These are phyloP conservation scores for Kodamaea hsintzibuensis DNA, from an alignment of 805 yeast species.

Conservation along the genomic window DNA sequence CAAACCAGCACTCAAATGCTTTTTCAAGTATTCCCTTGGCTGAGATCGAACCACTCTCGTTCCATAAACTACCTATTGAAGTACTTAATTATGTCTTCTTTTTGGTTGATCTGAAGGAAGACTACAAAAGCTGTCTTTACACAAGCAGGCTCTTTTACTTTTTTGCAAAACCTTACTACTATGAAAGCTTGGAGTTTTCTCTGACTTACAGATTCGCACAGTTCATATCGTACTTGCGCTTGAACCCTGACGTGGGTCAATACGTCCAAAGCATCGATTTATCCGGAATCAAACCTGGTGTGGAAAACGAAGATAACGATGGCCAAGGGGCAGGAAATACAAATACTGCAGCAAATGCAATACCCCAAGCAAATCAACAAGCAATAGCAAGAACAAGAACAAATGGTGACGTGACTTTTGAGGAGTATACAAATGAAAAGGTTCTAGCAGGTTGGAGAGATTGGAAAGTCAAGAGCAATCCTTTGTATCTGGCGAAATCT, in stretches of 20 bases:
- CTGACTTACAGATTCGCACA: constrained; percentile 82
- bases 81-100: constrained; percentile 39
- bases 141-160: constrained; percentile 52
- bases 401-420: neutral
- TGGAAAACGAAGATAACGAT: constrained; percentile 11
- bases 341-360: neutral
- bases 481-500: constrained; percentile 43
- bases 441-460: constrained; percentile 88
- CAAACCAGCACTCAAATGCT: neutral
- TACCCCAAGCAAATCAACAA: neutral
- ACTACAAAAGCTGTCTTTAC: constrained; percentile 43
- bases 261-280: constrained; percentile 61
- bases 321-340: neutral
- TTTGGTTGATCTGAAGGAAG: constrained; percentile 36
- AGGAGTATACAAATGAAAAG: constrained; percentile 12
- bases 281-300: constrained; percentile 45
- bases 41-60: constrained; percentile 11
- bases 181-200: constrained; percentile 53
- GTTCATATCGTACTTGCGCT: constrained; percentile 66
- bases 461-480: constrained; percentile 79
- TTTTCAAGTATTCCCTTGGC: neutral
- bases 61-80: constrained; percentile 44
- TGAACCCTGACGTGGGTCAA: constrained; percentile 54
- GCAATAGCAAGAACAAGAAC: constrained; percentile 3
- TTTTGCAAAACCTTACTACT: constrained; percentile 55